These are phyloP conservation scores for Dothideomycetidae sp. DNA, from an alignment of 2,329 filamentous ascomycete genomes.

Conservation along the genomic window DNA sequence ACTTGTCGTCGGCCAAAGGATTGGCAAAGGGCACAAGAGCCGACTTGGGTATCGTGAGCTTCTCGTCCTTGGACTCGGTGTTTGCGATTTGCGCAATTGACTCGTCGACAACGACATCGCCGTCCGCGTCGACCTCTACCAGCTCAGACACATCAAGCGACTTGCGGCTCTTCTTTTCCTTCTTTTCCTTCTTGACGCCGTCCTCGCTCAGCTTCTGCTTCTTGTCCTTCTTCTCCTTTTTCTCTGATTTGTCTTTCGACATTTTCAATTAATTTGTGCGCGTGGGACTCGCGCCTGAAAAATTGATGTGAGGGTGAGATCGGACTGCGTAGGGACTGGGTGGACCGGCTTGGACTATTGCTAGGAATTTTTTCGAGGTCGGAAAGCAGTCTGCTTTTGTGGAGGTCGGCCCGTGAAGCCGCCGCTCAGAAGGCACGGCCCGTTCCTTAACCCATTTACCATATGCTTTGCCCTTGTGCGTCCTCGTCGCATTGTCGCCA, in stretches of 20 bases:
- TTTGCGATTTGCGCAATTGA: constrained; percentile 25
- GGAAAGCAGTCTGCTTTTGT: too few relatives aligned
- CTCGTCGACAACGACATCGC: constrained; percentile 22
- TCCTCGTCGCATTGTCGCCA: too few relatives aligned
- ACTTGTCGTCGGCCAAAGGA: constrained; percentile 68
- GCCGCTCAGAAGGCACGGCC: too few relatives aligned
- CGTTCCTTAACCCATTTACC: too few relatives aligned
- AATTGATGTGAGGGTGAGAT: too few relatives aligned
- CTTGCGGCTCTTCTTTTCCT: constrained; percentile 45
- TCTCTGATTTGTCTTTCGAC: constrained; percentile 28
- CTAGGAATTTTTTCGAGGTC: too few relatives aligned
- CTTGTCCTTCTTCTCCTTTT: constrained; percentile 26
- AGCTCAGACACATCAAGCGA: constrained; percentile 37
- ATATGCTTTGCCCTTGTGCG: too few relatives aligned
- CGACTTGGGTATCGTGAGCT: constrained; percentile 24
- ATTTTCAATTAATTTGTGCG: too few relatives aligned
- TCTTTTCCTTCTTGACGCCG: constrained; percentile 39
- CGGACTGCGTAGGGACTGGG: too few relatives aligned
- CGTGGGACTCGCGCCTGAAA: too few relatives aligned
- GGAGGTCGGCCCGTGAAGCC: too few relatives aligned
- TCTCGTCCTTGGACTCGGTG: constrained; percentile 29
- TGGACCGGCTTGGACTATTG: too few relatives aligned
- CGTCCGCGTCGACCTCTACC: constrained; percentile 28
- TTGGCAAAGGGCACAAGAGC: constrained; percentile 72
- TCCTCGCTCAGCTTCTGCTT: constrained; percentile 24